Base-by-base conservation (phyloP, 2,329 filamentous ascomycete species). In the Thielaviopsis populi region DNA sequence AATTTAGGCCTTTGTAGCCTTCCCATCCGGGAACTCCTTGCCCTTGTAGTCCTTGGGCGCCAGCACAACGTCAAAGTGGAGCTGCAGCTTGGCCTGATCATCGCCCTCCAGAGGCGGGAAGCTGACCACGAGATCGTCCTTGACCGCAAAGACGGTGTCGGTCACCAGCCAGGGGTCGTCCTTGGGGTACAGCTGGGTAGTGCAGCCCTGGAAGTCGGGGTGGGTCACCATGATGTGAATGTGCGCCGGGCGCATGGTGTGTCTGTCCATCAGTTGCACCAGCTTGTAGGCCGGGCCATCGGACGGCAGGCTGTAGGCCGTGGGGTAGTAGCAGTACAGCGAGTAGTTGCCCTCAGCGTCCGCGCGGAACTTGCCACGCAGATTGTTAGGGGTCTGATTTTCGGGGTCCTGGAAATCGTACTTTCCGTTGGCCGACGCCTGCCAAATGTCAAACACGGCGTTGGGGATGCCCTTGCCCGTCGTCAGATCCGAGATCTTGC, bases 391-490 rank as follows among this genome's bases (percentile, higher is more conserved):
- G 60, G 76, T 75, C 77, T 89, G 86, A 75, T 83, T 83, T 64
- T 84, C 80, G 0, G 85, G 85, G 73, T 89, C 87, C 74, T 88
- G 85, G 79, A 87, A 83, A 71, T 88, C 85, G 77, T 89, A 89
- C 72, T 85, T 84, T 73, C 86, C 86, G 75, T 89, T 89, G 73
- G 84, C 78, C 68, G 82, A 86, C 61, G 87, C 86, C 72, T 90
- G 85, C 87, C 87, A 90, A 77, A 89, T 86, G 72, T 90, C 87
- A 70, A 90, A 83, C 68, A 88, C 83, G 69, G 86, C 86, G 70
- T 79, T 77, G 63, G 79, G 79, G 69, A 90, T 84, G 67, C 83
- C 83, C 75, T 81, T 80, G 71, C 83, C 82, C 65, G 85, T 87
- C 67, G 81, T 76, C 68, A 85, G 76, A 70, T 88, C 84, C 59